Evolutionary conservation across 2,329 filamentous ascomycete genomes (phyloP).

Genomic region (Fusarium coicis): DNA sequence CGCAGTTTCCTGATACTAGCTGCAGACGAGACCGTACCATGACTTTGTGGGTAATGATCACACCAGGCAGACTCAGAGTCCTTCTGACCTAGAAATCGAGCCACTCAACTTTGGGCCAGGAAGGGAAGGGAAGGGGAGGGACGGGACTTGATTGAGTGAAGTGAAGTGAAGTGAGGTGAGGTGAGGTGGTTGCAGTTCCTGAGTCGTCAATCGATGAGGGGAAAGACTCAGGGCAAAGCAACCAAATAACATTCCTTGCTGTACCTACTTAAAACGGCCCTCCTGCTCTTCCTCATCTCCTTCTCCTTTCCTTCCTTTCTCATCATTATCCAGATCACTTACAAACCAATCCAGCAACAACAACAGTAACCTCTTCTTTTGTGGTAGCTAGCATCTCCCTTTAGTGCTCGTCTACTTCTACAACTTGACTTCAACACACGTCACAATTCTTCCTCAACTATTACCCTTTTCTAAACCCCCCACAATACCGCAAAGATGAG

Average conservation of each 20-base stretch:
- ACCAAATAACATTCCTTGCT: conserved; percentile 30
- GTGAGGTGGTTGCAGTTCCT: conserved; percentile 32
- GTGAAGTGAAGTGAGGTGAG: conserved; percentile 15
- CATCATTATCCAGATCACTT: conserved; percentile 37
- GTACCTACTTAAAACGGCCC: conserved; percentile 42
- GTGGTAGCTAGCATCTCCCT: conserved; percentile 25
- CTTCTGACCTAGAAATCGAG: conserved; percentile 34
- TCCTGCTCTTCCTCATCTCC: conserved; percentile 37
- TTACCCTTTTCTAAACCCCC: conserved; percentile 32
- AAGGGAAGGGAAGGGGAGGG: conserved; percentile 9
- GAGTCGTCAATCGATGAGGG: conserved; percentile 37
- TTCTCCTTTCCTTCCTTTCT: conserved; percentile 39
- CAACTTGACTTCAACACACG: conserved; percentile 20
- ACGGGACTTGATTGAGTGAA: conserved; percentile 16
- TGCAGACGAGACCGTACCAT: conserved; percentile 26
- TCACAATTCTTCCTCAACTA: conserved; percentile 35
- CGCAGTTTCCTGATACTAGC: conserved; percentile 34
- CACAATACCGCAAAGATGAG: conserved; percentile 61
- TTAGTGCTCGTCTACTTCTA: conserved; percentile 29
- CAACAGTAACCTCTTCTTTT: conserved; percentile 9
- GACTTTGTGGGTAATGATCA: conserved; percentile 33
- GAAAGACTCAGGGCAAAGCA: conserved; percentile 28
- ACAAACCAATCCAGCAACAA: conserved; percentile 38
- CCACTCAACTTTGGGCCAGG: conserved; percentile 29
- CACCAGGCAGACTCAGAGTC: conserved; percentile 32